Evolutionary conservation across 495 filamentous ascomycete genomes (phyloP), one percentile per base, ranked within the genome.

Genomic region (Bacidia gigantensis): DNA sequence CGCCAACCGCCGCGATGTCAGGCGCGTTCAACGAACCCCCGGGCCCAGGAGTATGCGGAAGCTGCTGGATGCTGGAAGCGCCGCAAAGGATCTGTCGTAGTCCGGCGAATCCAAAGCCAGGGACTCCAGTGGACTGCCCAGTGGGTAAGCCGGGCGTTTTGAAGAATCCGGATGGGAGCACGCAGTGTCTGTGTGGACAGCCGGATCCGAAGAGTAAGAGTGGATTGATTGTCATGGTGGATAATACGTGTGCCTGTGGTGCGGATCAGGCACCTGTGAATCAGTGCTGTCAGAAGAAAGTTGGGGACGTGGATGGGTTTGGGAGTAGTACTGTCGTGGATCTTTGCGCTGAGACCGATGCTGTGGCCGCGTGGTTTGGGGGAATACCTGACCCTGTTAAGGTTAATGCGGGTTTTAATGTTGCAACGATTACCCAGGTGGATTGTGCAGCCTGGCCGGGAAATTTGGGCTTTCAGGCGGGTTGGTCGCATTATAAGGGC

Each of bases 171-270:
- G 14, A 35, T 5, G 29, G 29, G 7, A 14, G 14, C 29, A 14
- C 14, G 29, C 5, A 7, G 29, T 35, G 41, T 22, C 9, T 17
- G 5, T 44, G 41, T 17, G 41, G 17, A 5, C 5, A 18, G 7
- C 14, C 41, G 20, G 41, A 44, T 22, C 41, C 41, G 41, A 9
- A 9, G 7, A 44, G 41, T 22, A 44, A 44, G 17, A 44, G 20
- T 44, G 41, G 41, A 5, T n/a, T 48, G 21, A 22, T 48, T 22
- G 46, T 48, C 3, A 48, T 48, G 46, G 23, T 48, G 18, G 23
- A 48, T 22, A 48, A 48, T 48, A 48, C 23, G 21, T 48, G 46
- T 22, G 46, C 23, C 5, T 48, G 46, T 22, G 46, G 46, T 7
- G 26, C 3, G 12, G 46, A 48, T 26, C 18, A 32, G 18, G 18